phyloP scores from a whole-genome alignment of 2,329 filamentous ascomycete species.

The Colletotrichum tropicale region DNA sequence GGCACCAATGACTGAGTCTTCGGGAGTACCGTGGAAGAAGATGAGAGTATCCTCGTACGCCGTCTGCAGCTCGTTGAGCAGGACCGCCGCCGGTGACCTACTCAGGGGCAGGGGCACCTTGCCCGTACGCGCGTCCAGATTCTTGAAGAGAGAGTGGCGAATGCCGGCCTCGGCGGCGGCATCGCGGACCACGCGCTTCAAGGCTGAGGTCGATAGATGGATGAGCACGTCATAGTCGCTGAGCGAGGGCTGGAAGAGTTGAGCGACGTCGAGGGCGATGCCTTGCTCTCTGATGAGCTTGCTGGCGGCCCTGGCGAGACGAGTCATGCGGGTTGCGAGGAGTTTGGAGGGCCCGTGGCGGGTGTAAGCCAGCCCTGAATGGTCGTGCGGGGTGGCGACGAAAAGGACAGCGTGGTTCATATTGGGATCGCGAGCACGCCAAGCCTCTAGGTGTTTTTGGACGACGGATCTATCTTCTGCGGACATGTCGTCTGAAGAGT shows the following conservation, averaged over 20 bases:
- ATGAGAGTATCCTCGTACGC: constrained; percentile 74
- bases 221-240: constrained; percentile 88
- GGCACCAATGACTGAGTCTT: constrained; percentile 58
- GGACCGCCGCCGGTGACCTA: constrained; percentile 64
- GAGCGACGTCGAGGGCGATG: constrained; percentile 55
- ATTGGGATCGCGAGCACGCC: constrained; percentile 85
- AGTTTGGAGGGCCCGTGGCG: constrained; percentile 75
- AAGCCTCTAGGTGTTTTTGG: constrained; percentile 76
- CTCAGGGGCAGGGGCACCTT: constrained; percentile 51
- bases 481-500: constrained; percentile 71
- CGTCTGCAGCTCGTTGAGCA: constrained; percentile 70
- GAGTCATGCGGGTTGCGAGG: constrained; percentile 82
- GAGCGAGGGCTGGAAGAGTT: constrained; percentile 75
- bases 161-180: constrained; percentile 37
- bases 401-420: constrained; percentile 87
- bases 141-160: constrained; percentile 72
- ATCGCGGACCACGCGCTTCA: constrained; percentile 46
- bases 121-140: constrained; percentile 68
- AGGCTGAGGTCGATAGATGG: constrained; percentile 64
- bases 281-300: constrained; percentile 61
- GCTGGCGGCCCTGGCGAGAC: constrained; percentile 78
- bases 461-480: constrained; percentile 65
- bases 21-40: constrained; percentile 75
- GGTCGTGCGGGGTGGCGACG: constrained; percentile 79
- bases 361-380: constrained; percentile 82